Conservation (phyloP, 129 eudicot genomes). For the Artemisia annua region DNA sequence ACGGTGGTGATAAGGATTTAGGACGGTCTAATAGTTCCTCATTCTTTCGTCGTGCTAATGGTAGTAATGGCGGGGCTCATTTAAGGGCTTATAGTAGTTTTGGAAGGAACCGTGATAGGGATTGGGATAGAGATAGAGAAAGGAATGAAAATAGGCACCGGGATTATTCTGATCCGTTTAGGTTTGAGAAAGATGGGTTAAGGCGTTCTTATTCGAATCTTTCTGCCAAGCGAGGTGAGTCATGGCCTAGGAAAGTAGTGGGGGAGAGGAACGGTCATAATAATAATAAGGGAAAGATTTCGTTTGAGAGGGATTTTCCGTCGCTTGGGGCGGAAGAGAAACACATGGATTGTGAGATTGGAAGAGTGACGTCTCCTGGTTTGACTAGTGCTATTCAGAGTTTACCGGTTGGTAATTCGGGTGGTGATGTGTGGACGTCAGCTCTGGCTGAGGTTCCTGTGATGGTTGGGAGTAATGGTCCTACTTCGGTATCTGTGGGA, state of each 20-base stretch:
- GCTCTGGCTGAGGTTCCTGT: slow-evolving; percentile 92
- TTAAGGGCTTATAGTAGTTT: slow-evolving; percentile 63
- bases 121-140: slow-evolving; percentile 67
- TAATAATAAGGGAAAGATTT: slow-evolving; percentile 40
- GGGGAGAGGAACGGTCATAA: slow-evolving; percentile 39
- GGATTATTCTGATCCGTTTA: slow-evolving; percentile 63
- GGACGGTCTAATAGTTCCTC: slow-evolving; percentile 60
- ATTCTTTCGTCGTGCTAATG: slow-evolving; percentile 57
- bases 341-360: slow-evolving; percentile 47
- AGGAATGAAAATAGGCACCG: slow-evolving; percentile 47
- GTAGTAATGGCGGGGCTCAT: slow-evolving; percentile 63
- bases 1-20: slow-evolving; percentile 36
- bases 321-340: slow-evolving; percentile 79
- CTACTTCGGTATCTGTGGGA: slow-evolving; percentile 37
- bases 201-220: slow-evolving; percentile 77
- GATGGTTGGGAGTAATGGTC: slow-evolving; percentile 48
- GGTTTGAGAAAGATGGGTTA: slow-evolving; percentile 63
- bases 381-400: slow-evolving; percentile 66
- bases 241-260: slow-evolving; percentile 52
- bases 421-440: slow-evolving; percentile 85
- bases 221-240: slow-evolving; percentile 52
- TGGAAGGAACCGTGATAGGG: slow-evolving; percentile 50
- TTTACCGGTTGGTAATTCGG: slow-evolving; percentile 61
- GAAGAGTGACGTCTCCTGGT: slow-evolving; percentile 80
- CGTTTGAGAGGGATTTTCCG: slow-evolving; percentile 82